Evolutionary conservation across 768 basidiomycete genomes (phyloP), one percentile per base, ranked within the genome.

Genomic region (Stropharia rugosoannulata): DNA sequence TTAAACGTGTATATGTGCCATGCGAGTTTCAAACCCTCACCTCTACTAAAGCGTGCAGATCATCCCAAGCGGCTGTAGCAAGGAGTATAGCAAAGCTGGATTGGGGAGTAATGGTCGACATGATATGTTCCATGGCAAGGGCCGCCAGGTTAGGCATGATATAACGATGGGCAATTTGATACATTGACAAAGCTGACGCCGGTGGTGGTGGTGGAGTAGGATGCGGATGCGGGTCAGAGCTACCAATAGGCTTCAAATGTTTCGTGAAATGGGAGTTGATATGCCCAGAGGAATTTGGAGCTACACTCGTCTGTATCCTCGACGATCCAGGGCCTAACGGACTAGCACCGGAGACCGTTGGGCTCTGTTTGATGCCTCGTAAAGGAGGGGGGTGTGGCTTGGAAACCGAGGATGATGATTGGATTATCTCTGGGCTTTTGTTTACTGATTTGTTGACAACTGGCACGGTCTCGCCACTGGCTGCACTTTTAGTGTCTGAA

Each of bases 141-240:
- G 74, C 64, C n/a, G 82, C 82, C 19, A 93, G 77, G 7, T 76
- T 80, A 3, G 83, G 81, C 75, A 93, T 83, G 2, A 73, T 73
- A 68, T 91, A 93, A 49, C 88, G 79, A 71, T 93, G 88, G 3
- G 89, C 86, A 10, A 90, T 77, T 60, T 87, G 86, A 70, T 89
- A 93, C 61, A 91, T 80, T 0, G 84, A 83, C 46, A 93, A 68
- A 1, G 89, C 88, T 19, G 87, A 88, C 11, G 88, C 88, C 13
- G 89, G 83, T 4, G 74, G 69, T 6, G 86, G 87, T 4, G 80
- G 60, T 5, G 81, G 73, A 0, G 84, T 82, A 9, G 89, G 90
- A 62, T 91, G 90, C 0, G 79, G 70, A 67, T 93, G 87, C 3
- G 90, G 89, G 63, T 92, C 90, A 10, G 77, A 71, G 3, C 67